These are phyloP conservation scores for Russula griseocarnosa DNA, from an alignment of 768 basidiomycete genomes.

Conservation along the genomic window DNA sequence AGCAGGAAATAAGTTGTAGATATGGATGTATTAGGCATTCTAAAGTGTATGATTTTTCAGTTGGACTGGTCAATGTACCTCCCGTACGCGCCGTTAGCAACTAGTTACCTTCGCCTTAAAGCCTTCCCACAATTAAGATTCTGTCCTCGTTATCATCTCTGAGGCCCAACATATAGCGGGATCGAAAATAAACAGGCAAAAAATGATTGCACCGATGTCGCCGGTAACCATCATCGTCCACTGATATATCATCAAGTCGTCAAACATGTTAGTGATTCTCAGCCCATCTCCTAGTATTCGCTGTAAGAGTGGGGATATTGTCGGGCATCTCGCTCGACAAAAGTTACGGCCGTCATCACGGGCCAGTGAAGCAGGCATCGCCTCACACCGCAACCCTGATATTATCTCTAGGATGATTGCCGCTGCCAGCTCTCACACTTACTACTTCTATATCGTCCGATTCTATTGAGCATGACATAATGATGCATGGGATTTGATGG, in stretches of 20 bases:
- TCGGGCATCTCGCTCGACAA: background rate
- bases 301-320: background rate
- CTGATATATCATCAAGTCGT: background rate
- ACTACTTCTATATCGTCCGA: too few relatives aligned
- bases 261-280: too few relatives aligned
- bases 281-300: background rate
- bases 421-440: background rate
- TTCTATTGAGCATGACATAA: too few relatives aligned
- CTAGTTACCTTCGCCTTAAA: background rate
- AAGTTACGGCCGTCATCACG: background rate
- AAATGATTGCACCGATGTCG: background rate
- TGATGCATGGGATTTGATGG: too few relatives aligned
- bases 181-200: background rate
- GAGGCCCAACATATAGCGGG: background rate
- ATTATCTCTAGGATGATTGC: background rate
- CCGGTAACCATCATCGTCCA: background rate
- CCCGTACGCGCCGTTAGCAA: background rate
- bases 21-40: background rate
- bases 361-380: background rate
- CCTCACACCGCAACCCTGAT: background rate
- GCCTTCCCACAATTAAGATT: background rate
- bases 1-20: background rate
- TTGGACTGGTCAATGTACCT: background rate
- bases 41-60: background rate
- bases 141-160: background rate